Evolutionary conservation across 169 alveolate genomes (phyloP), one percentile per base, ranked within the genome.

Genomic region (Fabrea salina): DNA sequence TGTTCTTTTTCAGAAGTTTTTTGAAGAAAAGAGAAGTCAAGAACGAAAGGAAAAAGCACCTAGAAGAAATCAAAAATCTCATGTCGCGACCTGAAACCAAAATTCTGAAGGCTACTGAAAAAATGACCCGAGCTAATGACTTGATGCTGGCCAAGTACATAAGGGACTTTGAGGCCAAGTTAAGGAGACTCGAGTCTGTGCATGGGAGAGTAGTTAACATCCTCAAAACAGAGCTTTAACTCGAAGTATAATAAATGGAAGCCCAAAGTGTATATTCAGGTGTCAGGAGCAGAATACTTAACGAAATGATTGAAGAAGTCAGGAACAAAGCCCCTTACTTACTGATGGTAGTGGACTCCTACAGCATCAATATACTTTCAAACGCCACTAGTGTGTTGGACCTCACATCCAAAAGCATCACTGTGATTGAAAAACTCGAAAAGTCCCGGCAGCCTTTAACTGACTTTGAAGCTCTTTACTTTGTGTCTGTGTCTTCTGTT

Each of bases 11-110:
- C 16, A 27, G 68, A 27, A 56, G 27, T 3, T 68, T 68, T 68
- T 8, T 68, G 22, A 13, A 19, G 35, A 22, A 44, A 44, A 8
- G 74, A 30, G 61, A 68, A 30, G n/a, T 68, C 0, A 11, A 8
- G 7, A 68, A 44, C 8, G 61, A 40, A 39, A 68, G 78, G 37
- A 68, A 44, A 19, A 68, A 68, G 41, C 40, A 43, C 4, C n/a
- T 43, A 11, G 61, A 68, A 19, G 78, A 44, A 4, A 44, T 68
- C 11, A 37, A 33, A 47, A 22, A 37, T 11, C 13, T 68, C 16
- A 13, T 68, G 13, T 37, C 78, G 2, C 19, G 78, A 4, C 78
- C 78, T n/a, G 78, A 68, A 30, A 19, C 78, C 8, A 68, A 68
- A 68, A 68, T 68, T 8, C 19, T 44, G 30, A 68, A 22, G 35